phyloP scores from a whole-genome alignment of 75 land plant genomes.

The Azolla pinnata region DNA sequence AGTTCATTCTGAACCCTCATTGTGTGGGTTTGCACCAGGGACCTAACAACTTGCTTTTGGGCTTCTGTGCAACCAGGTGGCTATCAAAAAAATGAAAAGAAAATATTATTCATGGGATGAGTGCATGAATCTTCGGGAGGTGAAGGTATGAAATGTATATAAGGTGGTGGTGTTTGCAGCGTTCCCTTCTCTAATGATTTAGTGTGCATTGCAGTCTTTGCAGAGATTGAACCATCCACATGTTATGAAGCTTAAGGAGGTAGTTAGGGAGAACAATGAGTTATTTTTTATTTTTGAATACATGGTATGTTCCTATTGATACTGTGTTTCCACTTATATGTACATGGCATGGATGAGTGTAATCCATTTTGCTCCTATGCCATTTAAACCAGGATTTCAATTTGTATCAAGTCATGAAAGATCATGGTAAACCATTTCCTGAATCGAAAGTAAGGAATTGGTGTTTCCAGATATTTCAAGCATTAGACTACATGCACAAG shows the following conservation, averaged over 20 bases:
- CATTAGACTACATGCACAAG: constrained; percentile 63
- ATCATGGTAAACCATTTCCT: constrained; percentile 27
- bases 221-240: constrained; percentile 66
- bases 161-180: not conserved
- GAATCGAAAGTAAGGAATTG: constrained; percentile 54
- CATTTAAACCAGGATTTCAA: constrained; percentile 45
- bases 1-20: not conserved
- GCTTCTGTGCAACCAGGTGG: constrained; percentile 44
- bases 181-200: not conserved
- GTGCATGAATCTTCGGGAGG: constrained; percentile 65
- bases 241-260: constrained; percentile 65
- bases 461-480: constrained; percentile 65
- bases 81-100: constrained; percentile 84
- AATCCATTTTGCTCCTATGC: constrained; percentile 1
- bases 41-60: not conserved
- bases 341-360: not conserved
- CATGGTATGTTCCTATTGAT: constrained; percentile 40
- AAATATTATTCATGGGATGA: constrained; percentile 77
- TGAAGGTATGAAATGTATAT: constrained; percentile 39
- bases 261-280: constrained; percentile 51
- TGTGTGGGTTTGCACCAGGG: not conserved
- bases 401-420: constrained; percentile 67
- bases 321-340: too few species aligned
- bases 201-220: constrained; percentile 39
- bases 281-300: constrained; percentile 78